phyloP scores from a whole-genome alignment of 495 filamentous ascomycete genomes.

The Bombardia bombarda region DNA sequence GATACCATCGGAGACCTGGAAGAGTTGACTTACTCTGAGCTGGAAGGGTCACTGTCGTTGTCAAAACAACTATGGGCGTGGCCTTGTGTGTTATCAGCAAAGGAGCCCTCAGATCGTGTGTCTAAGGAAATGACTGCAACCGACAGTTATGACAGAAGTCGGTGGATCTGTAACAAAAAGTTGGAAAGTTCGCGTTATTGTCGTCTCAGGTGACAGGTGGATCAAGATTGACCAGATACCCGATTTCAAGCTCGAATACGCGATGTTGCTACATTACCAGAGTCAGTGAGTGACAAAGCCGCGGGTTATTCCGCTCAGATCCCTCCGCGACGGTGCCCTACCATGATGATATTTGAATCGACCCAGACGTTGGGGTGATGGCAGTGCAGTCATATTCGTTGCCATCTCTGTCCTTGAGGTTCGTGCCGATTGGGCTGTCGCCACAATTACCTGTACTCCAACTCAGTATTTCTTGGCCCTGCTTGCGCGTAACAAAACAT shows the following conservation, averaged over 20 bases:
- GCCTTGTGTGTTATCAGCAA: background rate
- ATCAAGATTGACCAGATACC: constrained; percentile 11
- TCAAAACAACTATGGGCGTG: constrained; percentile 9
- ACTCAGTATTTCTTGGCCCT: background rate
- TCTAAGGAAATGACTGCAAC: no score
- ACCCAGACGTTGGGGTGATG: constrained; percentile 1
- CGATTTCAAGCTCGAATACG: constrained; percentile 6
- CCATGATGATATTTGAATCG: constrained; percentile 15
- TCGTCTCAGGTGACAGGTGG: background rate
- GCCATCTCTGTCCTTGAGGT: constrained; percentile 1
- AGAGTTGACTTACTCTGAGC: constrained; percentile 1
- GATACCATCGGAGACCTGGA: background rate
- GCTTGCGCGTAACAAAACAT: background rate
- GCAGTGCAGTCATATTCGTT: constrained; percentile 5
- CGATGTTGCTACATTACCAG: constrained; percentile 9
- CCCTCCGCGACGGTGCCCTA: background rate
- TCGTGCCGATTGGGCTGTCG: constrained; percentile 1
- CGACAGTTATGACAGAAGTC: constrained; percentile 8
- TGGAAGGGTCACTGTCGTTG: constrained; percentile 1
- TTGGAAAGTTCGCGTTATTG: constrained; percentile 5
- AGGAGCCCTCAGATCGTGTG: no score
- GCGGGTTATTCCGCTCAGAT: background rate
- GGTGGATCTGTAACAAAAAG: constrained; percentile 3
- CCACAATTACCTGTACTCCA: constrained; percentile 6
- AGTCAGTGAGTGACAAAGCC: background rate